Conservation (phyloP, 495 filamentous ascomycete species). For the Podospora tetraspora region DNA sequence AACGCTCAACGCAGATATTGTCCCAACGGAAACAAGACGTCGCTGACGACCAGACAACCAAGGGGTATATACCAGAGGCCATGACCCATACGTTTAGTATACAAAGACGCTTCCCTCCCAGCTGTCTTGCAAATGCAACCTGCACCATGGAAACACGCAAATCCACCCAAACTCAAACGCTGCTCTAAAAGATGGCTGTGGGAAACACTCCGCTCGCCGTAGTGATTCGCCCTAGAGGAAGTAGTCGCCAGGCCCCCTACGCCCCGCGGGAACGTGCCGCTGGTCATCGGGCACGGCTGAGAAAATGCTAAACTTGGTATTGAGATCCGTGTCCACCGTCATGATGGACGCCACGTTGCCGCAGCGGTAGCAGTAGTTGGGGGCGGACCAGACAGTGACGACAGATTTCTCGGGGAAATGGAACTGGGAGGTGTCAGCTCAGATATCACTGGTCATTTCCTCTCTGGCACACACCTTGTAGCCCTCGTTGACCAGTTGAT, state of each 20-base stretch:
- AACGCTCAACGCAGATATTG: background rate
- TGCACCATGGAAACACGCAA: background rate
- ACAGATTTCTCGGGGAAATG: slow-evolving; percentile 94
- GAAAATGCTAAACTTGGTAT: slow-evolving; percentile 91
- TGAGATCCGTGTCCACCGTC: slow-evolving; percentile 78
- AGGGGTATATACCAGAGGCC: background rate
- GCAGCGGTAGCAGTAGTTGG: slow-evolving; percentile 98
- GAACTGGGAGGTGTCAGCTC: slow-evolving; percentile 48
- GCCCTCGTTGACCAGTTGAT: slow-evolving; percentile 96
- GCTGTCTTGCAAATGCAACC: background rate
- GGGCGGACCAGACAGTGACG: slow-evolving; percentile 98
- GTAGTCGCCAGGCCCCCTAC: slow-evolving; percentile 84
- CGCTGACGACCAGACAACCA: background rate
- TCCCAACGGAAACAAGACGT: background rate
- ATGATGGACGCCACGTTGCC: slow-evolving; percentile 97
- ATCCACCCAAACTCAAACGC: background rate
- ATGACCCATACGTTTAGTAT: background rate
- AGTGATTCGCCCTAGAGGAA: slow-evolving; percentile 61
- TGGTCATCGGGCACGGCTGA: slow-evolving; percentile 88
- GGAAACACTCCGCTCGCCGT: slow-evolving; percentile 17
- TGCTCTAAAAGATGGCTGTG: background rate
- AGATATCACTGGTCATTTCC: background rate
- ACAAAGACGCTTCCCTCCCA: background rate
- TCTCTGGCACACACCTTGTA: slow-evolving; percentile 63
- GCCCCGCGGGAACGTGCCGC: slow-evolving; percentile 75